Conservation (phyloP, 2,329 filamentous ascomycete genomes). For the Diaporthe capsici region DNA sequence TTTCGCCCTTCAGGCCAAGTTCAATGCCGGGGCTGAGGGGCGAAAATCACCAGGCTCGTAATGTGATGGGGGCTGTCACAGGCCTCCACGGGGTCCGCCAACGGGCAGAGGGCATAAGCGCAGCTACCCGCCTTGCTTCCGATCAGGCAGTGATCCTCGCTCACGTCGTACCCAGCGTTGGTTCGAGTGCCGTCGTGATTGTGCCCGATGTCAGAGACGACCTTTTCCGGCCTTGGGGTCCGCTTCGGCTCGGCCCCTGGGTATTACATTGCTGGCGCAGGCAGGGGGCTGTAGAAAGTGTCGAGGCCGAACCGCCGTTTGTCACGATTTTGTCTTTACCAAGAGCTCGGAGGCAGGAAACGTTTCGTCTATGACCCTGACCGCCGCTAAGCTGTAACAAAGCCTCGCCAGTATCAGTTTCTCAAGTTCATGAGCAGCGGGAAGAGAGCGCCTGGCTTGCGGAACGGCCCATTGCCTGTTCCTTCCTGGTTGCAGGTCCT, state of each 20-base stretch:
- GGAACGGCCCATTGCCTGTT: background rate
- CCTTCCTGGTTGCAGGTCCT: background rate
- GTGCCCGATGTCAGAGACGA: background rate
- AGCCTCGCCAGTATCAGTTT: background rate
- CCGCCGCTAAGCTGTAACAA: background rate
- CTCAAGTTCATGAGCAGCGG: background rate
- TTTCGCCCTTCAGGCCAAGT: background rate
- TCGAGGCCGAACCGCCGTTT: background rate
- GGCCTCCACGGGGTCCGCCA: background rate
- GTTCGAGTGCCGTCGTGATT: background rate
- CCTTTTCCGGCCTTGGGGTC: background rate
- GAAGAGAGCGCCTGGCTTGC: no score
- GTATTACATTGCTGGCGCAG: background rate
- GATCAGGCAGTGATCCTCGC: background rate
- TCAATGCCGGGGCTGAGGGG: background rate
- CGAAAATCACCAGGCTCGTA: background rate
- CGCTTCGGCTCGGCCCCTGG: background rate
- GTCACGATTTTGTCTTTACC: background rate
- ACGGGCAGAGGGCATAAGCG: background rate
- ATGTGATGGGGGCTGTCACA: constrained; percentile 4
- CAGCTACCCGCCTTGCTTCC: constrained; percentile 24
- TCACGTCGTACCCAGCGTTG: background rate
- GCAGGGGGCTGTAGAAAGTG: background rate
- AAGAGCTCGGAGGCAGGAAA: background rate
- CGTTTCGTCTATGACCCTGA: background rate